A percentile compares a stretch with the other conserved stretches of the same genome.
These are phyloP conservation scores for Volvox carteri DNA, from an alignment of 163 green algal species.

Conservation along the genomic window DNA sequence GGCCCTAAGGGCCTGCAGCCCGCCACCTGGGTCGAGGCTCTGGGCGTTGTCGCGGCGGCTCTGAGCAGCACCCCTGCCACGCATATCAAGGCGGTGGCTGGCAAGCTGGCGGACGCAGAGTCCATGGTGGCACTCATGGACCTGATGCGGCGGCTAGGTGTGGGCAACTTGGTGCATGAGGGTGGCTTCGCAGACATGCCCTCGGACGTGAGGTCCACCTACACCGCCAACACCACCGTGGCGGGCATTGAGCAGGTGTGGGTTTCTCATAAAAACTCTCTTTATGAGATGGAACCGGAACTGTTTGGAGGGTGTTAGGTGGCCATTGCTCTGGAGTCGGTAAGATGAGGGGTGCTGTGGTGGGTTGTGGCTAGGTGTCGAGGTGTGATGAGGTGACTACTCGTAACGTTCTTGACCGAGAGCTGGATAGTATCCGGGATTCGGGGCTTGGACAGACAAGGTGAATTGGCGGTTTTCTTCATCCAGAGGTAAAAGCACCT, in stretches of 20 bases:
- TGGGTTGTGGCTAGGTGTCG: too few relatives aligned
- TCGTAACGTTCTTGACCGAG: too few relatives aligned
- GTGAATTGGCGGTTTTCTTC: too few relatives aligned
- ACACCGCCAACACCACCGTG: constrained; percentile 96
- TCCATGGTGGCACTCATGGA: constrained; percentile 95
- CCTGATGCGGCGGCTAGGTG: constrained; percentile 92
- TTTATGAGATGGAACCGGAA: too few relatives aligned
- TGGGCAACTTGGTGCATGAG: constrained; percentile 85
- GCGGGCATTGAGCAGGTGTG: constrained; percentile 83
- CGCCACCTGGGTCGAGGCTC: constrained; percentile 87
- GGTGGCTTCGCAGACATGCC: constrained; percentile 74
- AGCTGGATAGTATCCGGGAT: too few relatives aligned
- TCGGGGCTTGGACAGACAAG: too few relatives aligned
- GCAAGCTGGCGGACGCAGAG: constrained; percentile 96
- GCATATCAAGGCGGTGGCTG: constrained; percentile 90
- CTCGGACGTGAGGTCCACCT: constrained; percentile 78
- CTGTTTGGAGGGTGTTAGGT: too few relatives aligned
- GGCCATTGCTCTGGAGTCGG: too few relatives aligned
- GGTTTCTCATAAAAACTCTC: too few relatives aligned
- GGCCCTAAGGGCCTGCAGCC: constrained; percentile 67
- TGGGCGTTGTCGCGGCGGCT: constrained; percentile 74
- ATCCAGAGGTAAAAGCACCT: too few relatives aligned
- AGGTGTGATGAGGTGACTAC: too few relatives aligned
- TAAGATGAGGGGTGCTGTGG: too few relatives aligned
- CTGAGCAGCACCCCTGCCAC: constrained; percentile 70